Percentiles rank a stretch among this genome's conserved stretches.
Evolutionary conservation across 2,329 filamentous ascomycete species (phyloP).

Genomic region (Fusarium tricinctum): DNA sequence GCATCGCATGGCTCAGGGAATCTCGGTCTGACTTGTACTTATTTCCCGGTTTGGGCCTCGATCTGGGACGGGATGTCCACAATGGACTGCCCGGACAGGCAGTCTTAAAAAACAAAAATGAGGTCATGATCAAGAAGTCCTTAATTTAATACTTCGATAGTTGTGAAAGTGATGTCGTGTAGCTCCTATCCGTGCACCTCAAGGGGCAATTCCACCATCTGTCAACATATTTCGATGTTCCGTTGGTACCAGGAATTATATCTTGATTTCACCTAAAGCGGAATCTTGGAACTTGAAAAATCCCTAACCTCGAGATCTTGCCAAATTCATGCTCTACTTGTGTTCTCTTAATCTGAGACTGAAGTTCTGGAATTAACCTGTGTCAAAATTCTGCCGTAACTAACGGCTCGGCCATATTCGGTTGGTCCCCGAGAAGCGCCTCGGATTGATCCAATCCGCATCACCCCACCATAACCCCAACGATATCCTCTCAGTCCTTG

Average conservation of each 20-base stretch:
- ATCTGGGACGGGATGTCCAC: slow-evolving; percentile 55
- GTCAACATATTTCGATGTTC: slow-evolving; percentile 10
- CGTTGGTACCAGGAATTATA: background rate
- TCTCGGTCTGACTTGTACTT: slow-evolving; percentile 58
- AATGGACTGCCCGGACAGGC: slow-evolving; percentile 52
- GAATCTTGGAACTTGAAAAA: too few relatives aligned
- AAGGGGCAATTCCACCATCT: background rate
- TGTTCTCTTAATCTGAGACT: background rate
- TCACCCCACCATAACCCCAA: slow-evolving; percentile 45
- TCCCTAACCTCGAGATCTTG: background rate
- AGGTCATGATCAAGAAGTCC: slow-evolving; percentile 56
- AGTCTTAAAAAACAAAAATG: slow-evolving; percentile 55
- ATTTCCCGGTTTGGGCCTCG: slow-evolving; percentile 56
- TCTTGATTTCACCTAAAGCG: too few relatives aligned
- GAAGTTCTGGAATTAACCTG: background rate
- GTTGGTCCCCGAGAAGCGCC: slow-evolving; percentile 19
- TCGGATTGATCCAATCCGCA: slow-evolving; percentile 36
- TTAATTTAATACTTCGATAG: slow-evolving; percentile 7
- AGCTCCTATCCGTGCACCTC: background rate
- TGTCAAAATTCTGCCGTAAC: slow-evolving; percentile 10
- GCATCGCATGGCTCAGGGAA: slow-evolving; percentile 58
- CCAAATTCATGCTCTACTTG: background rate
- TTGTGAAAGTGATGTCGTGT: slow-evolving; percentile 4
- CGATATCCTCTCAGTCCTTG: slow-evolving; percentile 26
- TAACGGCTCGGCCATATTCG: slow-evolving; percentile 15